Evolutionary conservation across 768 basidiomycete species (phyloP).

Genomic region (Floccularia luteovirens): DNA sequence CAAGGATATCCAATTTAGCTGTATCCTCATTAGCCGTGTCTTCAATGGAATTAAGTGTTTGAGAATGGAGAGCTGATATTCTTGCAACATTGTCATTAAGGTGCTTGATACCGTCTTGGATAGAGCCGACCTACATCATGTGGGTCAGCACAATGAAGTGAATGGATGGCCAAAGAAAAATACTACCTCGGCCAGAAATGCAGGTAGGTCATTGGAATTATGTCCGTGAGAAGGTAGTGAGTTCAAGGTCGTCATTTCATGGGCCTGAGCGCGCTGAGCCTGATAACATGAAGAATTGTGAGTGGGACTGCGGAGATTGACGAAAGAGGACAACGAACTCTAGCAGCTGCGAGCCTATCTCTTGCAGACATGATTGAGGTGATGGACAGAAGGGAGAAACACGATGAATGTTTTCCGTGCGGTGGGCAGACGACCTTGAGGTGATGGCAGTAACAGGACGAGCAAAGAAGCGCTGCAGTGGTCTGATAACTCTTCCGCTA

Average conservation of each 20-base stretch:
- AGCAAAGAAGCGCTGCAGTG: no score
- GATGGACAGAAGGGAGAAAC: constrained; percentile 1
- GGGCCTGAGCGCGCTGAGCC: constrained; percentile 25
- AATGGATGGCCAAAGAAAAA: background rate
- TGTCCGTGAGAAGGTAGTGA: constrained; percentile 9
- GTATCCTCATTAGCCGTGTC: constrained; percentile 18
- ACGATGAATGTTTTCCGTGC: no score
- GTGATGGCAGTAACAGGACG: no score
- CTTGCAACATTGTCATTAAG: constrained; percentile 27
- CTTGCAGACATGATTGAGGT: constrained; percentile 18
- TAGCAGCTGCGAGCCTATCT: constrained; percentile 30
- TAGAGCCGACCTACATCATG: constrained; percentile 26
- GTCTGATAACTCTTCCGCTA: no score
- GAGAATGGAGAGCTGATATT: constrained; percentile 28
- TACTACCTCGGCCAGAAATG: constrained; percentile 29
- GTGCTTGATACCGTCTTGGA: constrained; percentile 32
- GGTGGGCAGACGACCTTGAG: no score
- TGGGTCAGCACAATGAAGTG: no score
- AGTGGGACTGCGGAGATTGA: background rate
- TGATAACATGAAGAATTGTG: constrained; percentile 5
- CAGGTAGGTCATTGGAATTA: constrained; percentile 11
- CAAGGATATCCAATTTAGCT: constrained; percentile 47
- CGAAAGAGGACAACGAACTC: constrained; percentile 15
- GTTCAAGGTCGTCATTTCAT: constrained; percentile 22
- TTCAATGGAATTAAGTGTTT: constrained; percentile 26